phyloP scores from a whole-genome alignment of 169 alveolate genomes.

The Prorocentrum cordatum region DNA sequence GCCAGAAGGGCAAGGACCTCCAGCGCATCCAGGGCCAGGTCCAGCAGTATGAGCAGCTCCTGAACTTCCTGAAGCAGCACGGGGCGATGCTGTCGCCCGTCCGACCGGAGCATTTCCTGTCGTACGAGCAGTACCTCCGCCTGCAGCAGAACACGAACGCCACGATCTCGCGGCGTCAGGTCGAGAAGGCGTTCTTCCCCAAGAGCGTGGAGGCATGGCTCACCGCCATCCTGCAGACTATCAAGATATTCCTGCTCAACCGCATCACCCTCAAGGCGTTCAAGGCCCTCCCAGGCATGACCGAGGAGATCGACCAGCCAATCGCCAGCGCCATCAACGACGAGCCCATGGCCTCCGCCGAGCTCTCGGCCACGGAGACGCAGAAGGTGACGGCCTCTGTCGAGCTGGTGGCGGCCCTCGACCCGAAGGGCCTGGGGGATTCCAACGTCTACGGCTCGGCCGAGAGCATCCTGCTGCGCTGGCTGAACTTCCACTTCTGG shows the following conservation, averaged over 20 bases:
- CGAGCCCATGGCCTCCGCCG: too few relatives aligned
- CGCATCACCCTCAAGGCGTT: slow-evolving; percentile 80
- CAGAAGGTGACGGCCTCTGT: too few relatives aligned
- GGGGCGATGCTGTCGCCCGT: slow-evolving; percentile 85
- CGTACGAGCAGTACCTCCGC: slow-evolving; percentile 49
- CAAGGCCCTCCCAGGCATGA: slow-evolving; percentile 57
- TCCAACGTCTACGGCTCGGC: slow-evolving; percentile 76
- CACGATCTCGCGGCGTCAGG: slow-evolving; percentile 1
- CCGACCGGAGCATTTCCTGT: slow-evolving; percentile 72
- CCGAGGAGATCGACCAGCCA: slow-evolving; percentile 27
- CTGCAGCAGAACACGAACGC: slow-evolving; percentile 48
- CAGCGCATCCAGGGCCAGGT: too few relatives aligned
- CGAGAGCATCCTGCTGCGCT: slow-evolving; percentile 82
- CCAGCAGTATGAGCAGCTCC: not conserved
- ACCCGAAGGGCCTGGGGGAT: slow-evolving; percentile 43
- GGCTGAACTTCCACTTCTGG: slow-evolving; percentile 81
- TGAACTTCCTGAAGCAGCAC: slow-evolving; percentile 68
- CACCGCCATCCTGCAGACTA: slow-evolving; percentile 80
- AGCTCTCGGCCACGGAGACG: too few relatives aligned
- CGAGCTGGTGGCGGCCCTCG: slow-evolving; percentile 51
- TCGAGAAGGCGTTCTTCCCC: slow-evolving; percentile 11
- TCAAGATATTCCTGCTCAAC: slow-evolving; percentile 82
- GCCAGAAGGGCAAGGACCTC: too few relatives aligned
- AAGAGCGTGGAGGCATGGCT: slow-evolving; percentile 81
- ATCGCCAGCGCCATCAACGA: not conserved